Conservation (phyloP, 2,329 filamentous ascomycete species). For the Colletotrichum aenigma region DNA sequence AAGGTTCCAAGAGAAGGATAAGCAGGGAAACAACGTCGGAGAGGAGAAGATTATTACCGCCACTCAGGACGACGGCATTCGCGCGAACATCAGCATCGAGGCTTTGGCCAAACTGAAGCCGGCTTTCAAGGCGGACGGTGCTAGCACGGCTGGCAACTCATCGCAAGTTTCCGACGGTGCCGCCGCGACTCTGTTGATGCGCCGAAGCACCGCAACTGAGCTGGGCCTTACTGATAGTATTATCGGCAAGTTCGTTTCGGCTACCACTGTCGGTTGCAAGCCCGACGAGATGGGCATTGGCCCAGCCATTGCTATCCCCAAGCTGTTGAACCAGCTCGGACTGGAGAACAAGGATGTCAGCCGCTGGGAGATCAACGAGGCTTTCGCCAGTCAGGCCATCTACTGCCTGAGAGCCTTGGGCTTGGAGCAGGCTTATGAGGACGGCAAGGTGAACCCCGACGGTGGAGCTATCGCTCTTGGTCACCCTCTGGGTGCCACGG, state of each 20-base stretch:
- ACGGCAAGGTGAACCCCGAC: constrained; percentile 83
- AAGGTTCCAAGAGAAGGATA: constrained; percentile 67
- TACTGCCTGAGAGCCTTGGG: constrained; percentile 76
- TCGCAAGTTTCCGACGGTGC: constrained; percentile 89
- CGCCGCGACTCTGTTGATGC: constrained; percentile 82
- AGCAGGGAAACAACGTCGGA: constrained; percentile 59
- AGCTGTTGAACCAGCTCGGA: constrained; percentile 73
- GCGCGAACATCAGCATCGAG: constrained; percentile 70
- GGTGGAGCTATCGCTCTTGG: constrained; percentile 94
- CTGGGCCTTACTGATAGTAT: constrained; percentile 73
- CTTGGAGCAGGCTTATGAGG: constrained; percentile 64
- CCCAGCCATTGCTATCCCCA: constrained; percentile 84
- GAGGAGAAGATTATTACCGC: constrained; percentile 69
- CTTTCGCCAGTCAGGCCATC: constrained; percentile 69
- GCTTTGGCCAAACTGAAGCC: constrained; percentile 82
- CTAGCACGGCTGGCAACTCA: constrained; percentile 84
- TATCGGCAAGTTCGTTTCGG: constrained; percentile 82
- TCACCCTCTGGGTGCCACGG: constrained; percentile 89
- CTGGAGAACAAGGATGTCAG: constrained; percentile 72
- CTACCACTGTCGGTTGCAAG: constrained; percentile 75
- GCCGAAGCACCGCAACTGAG: constrained; percentile 76
- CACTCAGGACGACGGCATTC: constrained; percentile 81
- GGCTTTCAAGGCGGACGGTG: constrained; percentile 77
- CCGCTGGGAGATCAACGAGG: constrained; percentile 94
- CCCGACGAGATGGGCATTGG: constrained; percentile 96